Conservation (phyloP, 1,139 yeast genomes). For the Magnusiomyces clavatus region DNA sequence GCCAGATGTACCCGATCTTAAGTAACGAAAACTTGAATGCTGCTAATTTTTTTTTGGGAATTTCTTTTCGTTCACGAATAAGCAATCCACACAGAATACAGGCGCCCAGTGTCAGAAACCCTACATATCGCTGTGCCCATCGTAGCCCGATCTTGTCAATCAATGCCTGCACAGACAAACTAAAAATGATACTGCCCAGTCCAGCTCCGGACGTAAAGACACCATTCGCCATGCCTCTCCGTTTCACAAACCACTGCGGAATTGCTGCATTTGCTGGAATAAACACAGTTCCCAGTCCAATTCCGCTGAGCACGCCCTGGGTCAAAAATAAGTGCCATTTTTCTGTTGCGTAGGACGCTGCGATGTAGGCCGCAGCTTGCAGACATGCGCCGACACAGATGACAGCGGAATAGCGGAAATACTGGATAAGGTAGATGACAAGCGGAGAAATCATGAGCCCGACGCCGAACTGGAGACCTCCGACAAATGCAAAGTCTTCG, state of each 20-base stretch:
- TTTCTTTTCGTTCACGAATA: conserved; percentile 26
- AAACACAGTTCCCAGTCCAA: conserved; percentile 52
- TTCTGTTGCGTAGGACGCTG: conserved; percentile 56
- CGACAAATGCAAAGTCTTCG: conserved; percentile 59
- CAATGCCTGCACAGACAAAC: conserved; percentile 35
- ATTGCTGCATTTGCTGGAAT: conserved; percentile 50
- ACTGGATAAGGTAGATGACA: conserved; percentile 33
- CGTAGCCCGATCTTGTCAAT: conserved; percentile 45
- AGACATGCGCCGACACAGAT: conserved; percentile 44
- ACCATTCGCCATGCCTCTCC: conserved; percentile 49
- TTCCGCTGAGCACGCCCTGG: conserved; percentile 60
- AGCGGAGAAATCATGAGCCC: conserved; percentile 57
- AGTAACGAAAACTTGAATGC: conserved; percentile 20
- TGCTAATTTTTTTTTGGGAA: conserved; percentile 20
- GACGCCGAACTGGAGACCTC: conserved; percentile 53
- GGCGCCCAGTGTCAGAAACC: conserved; percentile 36
- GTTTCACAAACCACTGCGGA: conserved; percentile 56
- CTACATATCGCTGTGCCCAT: conserved; percentile 63
- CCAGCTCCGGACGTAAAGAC: conserved; percentile 33
- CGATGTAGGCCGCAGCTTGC: conserved; percentile 49
- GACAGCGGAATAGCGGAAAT: conserved; percentile 35
- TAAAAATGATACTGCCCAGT: conserved; percentile 30
- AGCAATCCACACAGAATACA: conserved; percentile 35
- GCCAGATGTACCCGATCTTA: conserved; percentile 35
- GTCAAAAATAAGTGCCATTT: conserved; percentile 61